phyloP scores from a whole-genome alignment of 352 stramenopile genomes.

The Phytophthora cajani region DNA sequence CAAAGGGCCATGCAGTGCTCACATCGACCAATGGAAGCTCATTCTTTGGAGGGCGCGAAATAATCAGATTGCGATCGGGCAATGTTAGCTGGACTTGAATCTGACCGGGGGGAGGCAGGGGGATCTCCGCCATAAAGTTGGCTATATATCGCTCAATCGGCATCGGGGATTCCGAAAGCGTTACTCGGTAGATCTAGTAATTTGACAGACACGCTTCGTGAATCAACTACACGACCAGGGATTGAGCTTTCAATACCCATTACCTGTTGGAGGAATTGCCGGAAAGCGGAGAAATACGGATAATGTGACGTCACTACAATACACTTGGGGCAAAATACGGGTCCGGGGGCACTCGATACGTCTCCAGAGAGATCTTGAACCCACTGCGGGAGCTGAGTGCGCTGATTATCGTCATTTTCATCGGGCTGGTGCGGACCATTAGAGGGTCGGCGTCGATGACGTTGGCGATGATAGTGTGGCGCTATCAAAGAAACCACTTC shows the following conservation, averaged over 20 bases:
- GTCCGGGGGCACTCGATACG: conserved; percentile 49
- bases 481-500: conserved; percentile 80
- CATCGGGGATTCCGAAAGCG: conserved; percentile 88
- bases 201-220: not conserved
- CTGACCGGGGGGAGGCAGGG: conserved; percentile 91
- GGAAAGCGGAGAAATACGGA: conserved; percentile 95
- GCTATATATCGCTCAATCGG: conserved; percentile 97
- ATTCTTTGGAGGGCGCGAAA: conserved; percentile 91
- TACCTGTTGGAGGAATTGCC: conserved; percentile 96
- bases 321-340: conserved; percentile 93
- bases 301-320: conserved; percentile 95
- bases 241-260: not conserved
- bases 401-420: conserved; percentile 60
- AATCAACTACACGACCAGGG: not conserved
- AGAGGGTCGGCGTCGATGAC: conserved; percentile 34
- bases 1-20: conserved; percentile 14
- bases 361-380: conserved; percentile 69
- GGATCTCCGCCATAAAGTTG: conserved; percentile 97
- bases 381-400: conserved; percentile 69
- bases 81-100: conserved; percentile 92
- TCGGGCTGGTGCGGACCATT: conserved; percentile 19
- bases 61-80: conserved; percentile 85
- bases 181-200: conserved; percentile 78
- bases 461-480: conserved; percentile 54
- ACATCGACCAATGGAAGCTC: conserved; percentile 92